Percentiles rank a stretch among this genome's conserved stretches.
Evolutionary conservation across 1,139 yeast species (phyloP).

Genomic region (Candida mesenterica): DNA sequence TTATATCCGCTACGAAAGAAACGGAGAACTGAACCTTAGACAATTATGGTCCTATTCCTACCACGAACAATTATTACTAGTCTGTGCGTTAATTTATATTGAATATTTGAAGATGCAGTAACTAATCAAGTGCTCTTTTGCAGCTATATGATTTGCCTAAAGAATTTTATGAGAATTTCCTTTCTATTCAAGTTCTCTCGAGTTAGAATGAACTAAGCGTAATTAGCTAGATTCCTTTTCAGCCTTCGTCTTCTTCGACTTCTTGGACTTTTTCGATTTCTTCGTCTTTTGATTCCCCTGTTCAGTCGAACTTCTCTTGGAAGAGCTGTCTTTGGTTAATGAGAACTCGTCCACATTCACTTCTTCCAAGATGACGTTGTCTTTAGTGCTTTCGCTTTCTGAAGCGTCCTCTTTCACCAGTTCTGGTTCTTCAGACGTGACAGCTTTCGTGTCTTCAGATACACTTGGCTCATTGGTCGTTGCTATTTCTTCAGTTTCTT

Average conservation of each 20-base stretch:
- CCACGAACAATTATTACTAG: no score
- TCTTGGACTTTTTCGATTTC: conserved; percentile 11
- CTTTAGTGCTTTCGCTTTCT: neutral
- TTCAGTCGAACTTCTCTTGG: conserved; percentile 7
- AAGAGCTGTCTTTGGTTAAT: conserved; percentile 3
- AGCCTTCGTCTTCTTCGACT: conserved; percentile 12
- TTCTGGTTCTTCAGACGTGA: neutral
- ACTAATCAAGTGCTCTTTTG: no score
- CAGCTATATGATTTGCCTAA: no score
- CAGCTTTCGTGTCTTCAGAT: neutral
- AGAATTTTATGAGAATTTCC: no score
- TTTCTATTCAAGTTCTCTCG: no score
- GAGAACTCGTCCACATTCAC: conserved; percentile 8
- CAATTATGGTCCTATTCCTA: no score
- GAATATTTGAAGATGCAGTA: no score
- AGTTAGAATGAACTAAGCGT: no score
- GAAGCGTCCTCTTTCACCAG: neutral
- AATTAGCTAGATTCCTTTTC: no score
- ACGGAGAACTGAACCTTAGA: no score
- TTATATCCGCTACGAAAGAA: no score
- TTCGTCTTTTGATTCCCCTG: conserved; percentile 7
- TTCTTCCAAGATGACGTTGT: conserved; percentile 9
- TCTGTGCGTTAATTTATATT: no score
- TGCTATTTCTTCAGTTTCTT: conserved; percentile 7
- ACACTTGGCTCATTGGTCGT: conserved; percentile 3